A percentile compares a stretch with the other conserved stretches of the same genome.
Evolutionary conservation across 192 early-diverging fungal genomes (phyloP).

Genomic region (Radiomyces spectabilis): DNA sequence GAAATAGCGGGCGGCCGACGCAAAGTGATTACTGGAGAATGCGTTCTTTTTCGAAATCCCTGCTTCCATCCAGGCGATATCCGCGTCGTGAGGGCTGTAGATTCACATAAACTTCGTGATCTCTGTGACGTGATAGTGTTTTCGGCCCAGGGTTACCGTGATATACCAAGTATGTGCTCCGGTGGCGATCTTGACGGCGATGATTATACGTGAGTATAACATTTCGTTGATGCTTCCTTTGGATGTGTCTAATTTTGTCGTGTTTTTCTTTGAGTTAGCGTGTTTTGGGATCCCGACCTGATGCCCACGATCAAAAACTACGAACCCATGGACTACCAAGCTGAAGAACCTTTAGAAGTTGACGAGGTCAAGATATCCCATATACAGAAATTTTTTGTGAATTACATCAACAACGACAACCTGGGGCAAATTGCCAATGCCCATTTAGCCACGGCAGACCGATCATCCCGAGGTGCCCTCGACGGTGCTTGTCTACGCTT

Average conservation of each 20-base stretch:
- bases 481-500: slow-evolving; percentile 45
- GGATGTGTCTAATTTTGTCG: neutral
- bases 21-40: slow-evolving; percentile 28
- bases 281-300: slow-evolving; percentile 49
- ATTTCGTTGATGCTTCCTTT: neutral
- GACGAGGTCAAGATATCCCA: slow-evolving; percentile 39
- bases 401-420: slow-evolving; percentile 57
- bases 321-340: slow-evolving; percentile 47
- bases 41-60: slow-evolving; percentile 45
- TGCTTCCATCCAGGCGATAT: slow-evolving; percentile 67
- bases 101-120: slow-evolving; percentile 35
- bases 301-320: slow-evolving; percentile 28
- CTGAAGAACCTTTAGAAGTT: slow-evolving; percentile 17
- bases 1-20: slow-evolving; percentile 8
- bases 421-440: slow-evolving; percentile 63
- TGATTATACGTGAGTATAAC: slow-evolving; percentile 48
- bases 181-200: slow-evolving; percentile 85
- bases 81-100: slow-evolving; percentile 47
- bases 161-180: slow-evolving; percentile 67
- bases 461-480: slow-evolving; percentile 30
- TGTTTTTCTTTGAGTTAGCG: slow-evolving; percentile 16
- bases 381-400: slow-evolving; percentile 55
- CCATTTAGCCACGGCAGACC: slow-evolving; percentile 58
- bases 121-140: slow-evolving; percentile 70
- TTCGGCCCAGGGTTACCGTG: slow-evolving; percentile 53